Conservation (phyloP, 2,329 filamentous ascomycete genomes). For the Fusarium praegraminearum region DNA sequence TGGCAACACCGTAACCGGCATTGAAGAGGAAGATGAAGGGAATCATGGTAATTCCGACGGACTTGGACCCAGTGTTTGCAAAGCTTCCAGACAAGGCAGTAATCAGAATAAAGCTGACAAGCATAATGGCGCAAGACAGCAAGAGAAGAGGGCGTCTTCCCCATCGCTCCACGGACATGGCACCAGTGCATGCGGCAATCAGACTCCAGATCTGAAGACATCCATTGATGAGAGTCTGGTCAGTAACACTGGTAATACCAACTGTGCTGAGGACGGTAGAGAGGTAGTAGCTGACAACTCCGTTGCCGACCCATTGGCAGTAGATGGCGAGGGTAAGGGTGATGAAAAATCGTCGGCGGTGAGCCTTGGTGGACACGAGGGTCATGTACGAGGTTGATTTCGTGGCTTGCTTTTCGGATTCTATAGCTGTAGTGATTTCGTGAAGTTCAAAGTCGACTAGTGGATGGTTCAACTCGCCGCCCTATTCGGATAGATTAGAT, state of each 20-base stretch:
- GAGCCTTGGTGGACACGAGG: constrained; percentile 12
- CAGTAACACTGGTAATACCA: constrained; percentile 20
- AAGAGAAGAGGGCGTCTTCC: constrained; percentile 19
- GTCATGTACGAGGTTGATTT: constrained; percentile 16
- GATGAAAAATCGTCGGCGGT: constrained; percentile 21
- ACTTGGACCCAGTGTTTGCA: constrained; percentile 6
- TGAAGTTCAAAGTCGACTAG: constrained; percentile 24
- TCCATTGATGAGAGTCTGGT: constrained; percentile 23
- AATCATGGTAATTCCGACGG: constrained; percentile 24
- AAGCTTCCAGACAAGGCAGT: constrained; percentile 23
- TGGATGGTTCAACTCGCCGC: constrained; percentile 11
- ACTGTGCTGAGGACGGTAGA: constrained; percentile 7
- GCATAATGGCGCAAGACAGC: constrained; percentile 14
- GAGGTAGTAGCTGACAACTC: constrained; percentile 27
- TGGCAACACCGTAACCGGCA: constrained; percentile 18
- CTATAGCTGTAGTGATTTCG: constrained; percentile 22
- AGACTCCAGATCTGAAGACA: constrained; percentile 27
- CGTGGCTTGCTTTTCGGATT: constrained; percentile 17
- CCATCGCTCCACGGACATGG: not conserved
- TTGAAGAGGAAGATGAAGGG: constrained; percentile 23
- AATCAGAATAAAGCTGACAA: constrained; percentile 20
- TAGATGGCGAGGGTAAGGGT: constrained; percentile 12
- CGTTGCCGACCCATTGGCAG: constrained; percentile 24
- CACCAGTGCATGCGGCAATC: constrained; percentile 14
- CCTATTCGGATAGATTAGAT: not conserved